Base-by-base conservation (phyloP, 352 stramenopile species). In the Pythium vanterpoolii region DNA sequence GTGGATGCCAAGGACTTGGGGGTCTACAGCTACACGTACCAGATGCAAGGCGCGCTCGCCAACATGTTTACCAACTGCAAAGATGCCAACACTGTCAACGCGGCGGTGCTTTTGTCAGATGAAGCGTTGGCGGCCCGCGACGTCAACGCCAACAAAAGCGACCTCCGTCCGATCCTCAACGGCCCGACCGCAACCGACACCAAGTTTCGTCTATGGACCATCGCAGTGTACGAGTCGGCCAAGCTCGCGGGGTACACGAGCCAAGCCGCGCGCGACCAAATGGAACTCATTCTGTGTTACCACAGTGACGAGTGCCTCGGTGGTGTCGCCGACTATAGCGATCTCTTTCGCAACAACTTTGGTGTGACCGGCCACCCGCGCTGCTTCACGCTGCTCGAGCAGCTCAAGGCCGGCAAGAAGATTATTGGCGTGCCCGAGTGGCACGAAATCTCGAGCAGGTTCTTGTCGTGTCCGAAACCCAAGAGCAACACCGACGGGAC, bases 21-120 rank as follows among this genome's bases (percentile, higher is more conserved):
- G 3, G 48, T 66, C 18, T 79, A 88, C 67, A 88, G 70, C 61
- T 89, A 87, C 73, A 71, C 73, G 36, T 88, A 90, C 68, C 36
- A 70, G 4, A 63, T 86, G 47, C 76, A 62, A 10, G 75, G 76
- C 2, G 66, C 58, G 7, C 36, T 87, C 18, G 54, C 57, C n/a
- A 80, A 72, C 54, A 76, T 87, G 72, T 80, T 79, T 39, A 60
- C 58, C 8, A 73, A 78, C 42, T 89, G 79, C 61, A 65, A 68
- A 28, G 26, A 30, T 0, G 69, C 75, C 19, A 81, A 66, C 56
- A 76, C 60, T 0, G 69, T 78, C 34, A 40, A 18, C 11, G 50
- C 67, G 0, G 38, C 61, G 11, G 64, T 57, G 7, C 39, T 66
- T 4, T 7, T 71, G 24, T 14, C 38, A 1, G 54, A 57, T 2